Percentiles rank a stretch among this genome's conserved stretches.
phyloP scores from a whole-genome alignment of 495 filamentous ascomycete species.

The Staphylotrichum longicolle region DNA sequence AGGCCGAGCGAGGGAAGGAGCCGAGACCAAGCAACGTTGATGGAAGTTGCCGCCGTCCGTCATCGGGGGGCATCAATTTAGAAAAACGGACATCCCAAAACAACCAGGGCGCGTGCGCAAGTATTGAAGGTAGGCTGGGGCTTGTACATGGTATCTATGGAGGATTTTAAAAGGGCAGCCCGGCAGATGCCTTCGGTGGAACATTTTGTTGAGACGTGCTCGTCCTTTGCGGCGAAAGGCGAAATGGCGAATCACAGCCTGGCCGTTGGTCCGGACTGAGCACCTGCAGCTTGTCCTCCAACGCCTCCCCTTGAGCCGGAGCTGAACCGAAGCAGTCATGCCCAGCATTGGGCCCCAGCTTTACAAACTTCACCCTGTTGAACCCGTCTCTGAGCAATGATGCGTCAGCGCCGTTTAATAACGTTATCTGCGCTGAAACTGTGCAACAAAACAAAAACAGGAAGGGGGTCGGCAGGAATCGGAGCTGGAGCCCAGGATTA shows the following conservation, averaged over 20 bases:
- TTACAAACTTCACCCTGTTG: slow-evolving; percentile 2
- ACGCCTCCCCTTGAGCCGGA: too few species aligned
- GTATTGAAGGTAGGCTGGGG: too few species aligned
- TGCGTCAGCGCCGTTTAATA: not conserved
- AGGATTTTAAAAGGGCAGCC: not conserved
- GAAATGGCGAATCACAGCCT: slow-evolving; percentile 21
- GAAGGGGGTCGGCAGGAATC: slow-evolving; percentile 14
- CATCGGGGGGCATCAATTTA: not conserved
- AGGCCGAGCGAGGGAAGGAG: not conserved
- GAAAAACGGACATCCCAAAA: not conserved
- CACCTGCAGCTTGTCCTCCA: too few species aligned
- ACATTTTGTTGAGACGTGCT: not conserved
- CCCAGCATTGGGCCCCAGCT: too few species aligned
- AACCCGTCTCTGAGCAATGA: not conserved
- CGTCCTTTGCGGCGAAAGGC: slow-evolving; percentile 18
- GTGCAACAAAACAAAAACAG: not conserved
- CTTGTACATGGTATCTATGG: not conserved
- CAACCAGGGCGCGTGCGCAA: not conserved
- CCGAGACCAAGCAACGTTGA: too few species aligned
- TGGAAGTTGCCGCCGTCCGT: not conserved
- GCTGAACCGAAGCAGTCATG: too few species aligned
- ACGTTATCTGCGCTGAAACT: not conserved
- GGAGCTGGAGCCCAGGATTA: not conserved
- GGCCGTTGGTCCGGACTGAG: slow-evolving; percentile 20
- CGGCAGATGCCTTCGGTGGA: slow-evolving; percentile 7